Conservation (phyloP, 306 rosid species). For the Heteromeles arbutifolia region DNA sequence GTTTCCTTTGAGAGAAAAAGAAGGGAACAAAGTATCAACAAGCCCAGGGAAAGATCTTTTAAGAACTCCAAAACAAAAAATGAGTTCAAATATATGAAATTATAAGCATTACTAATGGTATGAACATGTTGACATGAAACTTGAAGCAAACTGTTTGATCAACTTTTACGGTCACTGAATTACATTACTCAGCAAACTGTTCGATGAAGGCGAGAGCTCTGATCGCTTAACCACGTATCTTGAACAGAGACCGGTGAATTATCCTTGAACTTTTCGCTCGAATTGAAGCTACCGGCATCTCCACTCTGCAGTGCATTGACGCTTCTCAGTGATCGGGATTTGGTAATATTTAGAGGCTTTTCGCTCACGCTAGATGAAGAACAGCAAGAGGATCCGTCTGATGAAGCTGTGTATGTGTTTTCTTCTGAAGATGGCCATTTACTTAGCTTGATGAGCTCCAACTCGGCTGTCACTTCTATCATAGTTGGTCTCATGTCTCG, state of each 20-base stretch:
- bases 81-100: not conserved
- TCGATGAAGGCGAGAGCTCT: conserved; percentile 78
- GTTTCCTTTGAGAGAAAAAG: not conserved
- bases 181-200: conserved; percentile 49
- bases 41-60: not conserved
- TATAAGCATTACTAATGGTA: not conserved
- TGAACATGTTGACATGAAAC: not conserved
- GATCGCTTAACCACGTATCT: conserved; percentile 73
- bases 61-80: not conserved
- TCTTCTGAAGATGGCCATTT: conserved; percentile 36
- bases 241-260: conserved; percentile 64
- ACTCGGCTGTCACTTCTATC: conserved; percentile 77
- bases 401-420: conserved; percentile 32
- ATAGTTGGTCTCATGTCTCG: conserved; percentile 90
- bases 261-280: conserved; percentile 27
- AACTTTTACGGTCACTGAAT: conserved; percentile 21
- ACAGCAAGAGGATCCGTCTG: conserved; percentile 40
- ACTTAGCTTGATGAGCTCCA: conserved; percentile 49
- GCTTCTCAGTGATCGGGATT: conserved; percentile 23
- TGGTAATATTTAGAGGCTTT: conserved; percentile 37
- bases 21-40: not conserved
- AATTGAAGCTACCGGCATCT: conserved; percentile 13
- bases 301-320: conserved; percentile 13
- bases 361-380: conserved; percentile 44
- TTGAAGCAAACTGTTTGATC: not conserved